Evolutionary conservation across 176 grass and related monocot species (phyloP).

Genomic region (Canna indica): DNA sequence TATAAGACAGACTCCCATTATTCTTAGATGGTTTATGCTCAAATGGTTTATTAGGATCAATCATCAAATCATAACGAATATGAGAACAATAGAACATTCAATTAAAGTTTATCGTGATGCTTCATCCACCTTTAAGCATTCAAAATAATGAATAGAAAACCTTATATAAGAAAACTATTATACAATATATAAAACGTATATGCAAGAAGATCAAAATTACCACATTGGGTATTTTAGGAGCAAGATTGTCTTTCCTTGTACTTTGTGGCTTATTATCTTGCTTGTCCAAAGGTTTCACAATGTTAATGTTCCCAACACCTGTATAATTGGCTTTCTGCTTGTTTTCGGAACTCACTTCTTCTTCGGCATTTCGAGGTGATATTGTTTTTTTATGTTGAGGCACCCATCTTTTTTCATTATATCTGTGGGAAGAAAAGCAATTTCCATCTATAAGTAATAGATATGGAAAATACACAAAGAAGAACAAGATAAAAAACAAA

Average conservation of each 20-base stretch:
- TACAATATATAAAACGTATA: background rate
- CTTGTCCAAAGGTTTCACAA: conserved; percentile 48
- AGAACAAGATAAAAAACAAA: conserved; percentile 15
- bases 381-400: conserved; percentile 39
- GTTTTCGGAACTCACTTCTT: conserved; percentile 38
- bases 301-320: conserved; percentile 28
- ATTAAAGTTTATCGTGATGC: too few species aligned
- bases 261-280: conserved; percentile 25
- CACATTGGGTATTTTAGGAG: conserved; percentile 45
- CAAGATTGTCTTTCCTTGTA: conserved; percentile 36
- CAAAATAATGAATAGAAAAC: too few species aligned
- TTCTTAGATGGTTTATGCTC: too few species aligned
- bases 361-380: conserved; percentile 23
- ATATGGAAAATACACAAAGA: background rate
- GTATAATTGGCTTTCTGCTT: conserved; percentile 24
- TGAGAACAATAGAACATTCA: too few species aligned
- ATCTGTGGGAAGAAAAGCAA: conserved; percentile 43
- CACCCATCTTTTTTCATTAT: conserved; percentile 97
- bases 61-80: too few species aligned
- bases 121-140: too few species aligned
- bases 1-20: too few species aligned
- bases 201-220: conserved; percentile 18
- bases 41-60: too few species aligned
- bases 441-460: background rate
- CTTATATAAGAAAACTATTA: too few species aligned